Evolutionary conservation across 2,329 filamentous ascomycete genomes (phyloP), one percentile per base, ranked within the genome.

Genomic region (Fusarium luffae): DNA sequence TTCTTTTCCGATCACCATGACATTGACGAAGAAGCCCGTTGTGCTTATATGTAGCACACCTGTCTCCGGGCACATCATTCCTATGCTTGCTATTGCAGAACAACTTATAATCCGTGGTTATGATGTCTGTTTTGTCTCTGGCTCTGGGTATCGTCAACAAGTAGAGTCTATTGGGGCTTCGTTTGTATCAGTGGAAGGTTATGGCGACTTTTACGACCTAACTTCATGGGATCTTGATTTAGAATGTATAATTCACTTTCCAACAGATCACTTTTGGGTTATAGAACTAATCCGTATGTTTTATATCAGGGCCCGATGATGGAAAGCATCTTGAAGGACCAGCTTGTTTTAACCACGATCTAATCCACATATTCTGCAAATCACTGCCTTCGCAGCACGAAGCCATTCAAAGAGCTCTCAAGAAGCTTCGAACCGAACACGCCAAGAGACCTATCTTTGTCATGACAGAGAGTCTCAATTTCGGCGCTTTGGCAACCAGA

Each of bases 391-490:
- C 25, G 8, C 54, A 56, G 13, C 54, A 56, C 32, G 19, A 27
- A 25, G 54, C 56, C 1, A 46, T 54, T 10, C 47, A 52, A 14
- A 37, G 21, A 30, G 55, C 47, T 18, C 30, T 59, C 6, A 18
- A 21, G 7, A 14, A 14, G 7, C 40, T 59, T 5, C 43, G 6
- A 30, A 27, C 2, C 8, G 13, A 54, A 7, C 47, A 59, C 1
- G 30, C 56, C 4, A 6, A 54, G 7, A 52, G 56, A 40, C 30
- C 30, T 7, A 13, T 59, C 12, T 44, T 52, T 5, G 11, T 46
- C 23, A 59, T 52, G 30, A 59, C 56, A 11, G 56, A 59, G 23
- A 59, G 56, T 16, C 40, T 59, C 1, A 59, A 52, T 6, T 59
- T 59, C 9, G 14, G 56, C 5, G 47, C 41, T 4, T 21, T 59